phyloP scores from a whole-genome alignment of 2,329 filamentous ascomycete species.

The Aspergillus terreus region DNA sequence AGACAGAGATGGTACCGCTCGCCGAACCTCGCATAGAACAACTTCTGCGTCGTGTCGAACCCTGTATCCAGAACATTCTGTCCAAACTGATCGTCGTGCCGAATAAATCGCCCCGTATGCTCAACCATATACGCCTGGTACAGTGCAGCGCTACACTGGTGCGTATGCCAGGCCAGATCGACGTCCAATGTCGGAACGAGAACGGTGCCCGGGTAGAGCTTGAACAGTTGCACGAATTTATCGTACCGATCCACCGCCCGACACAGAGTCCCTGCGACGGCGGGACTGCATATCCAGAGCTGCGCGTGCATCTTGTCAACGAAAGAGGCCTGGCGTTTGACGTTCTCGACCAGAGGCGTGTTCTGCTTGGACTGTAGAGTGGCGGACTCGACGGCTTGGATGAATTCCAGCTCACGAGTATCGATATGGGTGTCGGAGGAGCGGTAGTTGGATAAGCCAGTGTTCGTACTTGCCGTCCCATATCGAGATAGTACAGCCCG shows the following conservation, averaged over 20 bases:
- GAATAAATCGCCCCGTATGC: slow-evolving; percentile 53
- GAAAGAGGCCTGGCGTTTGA: slow-evolving; percentile 41
- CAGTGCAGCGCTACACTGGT: slow-evolving; percentile 22
- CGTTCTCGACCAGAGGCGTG: slow-evolving; percentile 31
- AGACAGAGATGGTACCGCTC: slow-evolving; percentile 66
- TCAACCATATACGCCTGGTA: slow-evolving; percentile 40
- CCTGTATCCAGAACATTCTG: slow-evolving; percentile 55
- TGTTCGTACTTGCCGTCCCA: not conserved
- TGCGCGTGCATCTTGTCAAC: slow-evolving; percentile 65
- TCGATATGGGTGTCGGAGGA: not conserved
- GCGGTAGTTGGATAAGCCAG: not conserved
- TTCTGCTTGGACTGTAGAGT: not conserved
- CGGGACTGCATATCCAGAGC: slow-evolving; percentile 74
- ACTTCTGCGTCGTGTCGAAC: slow-evolving; percentile 47
- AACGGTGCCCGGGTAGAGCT: slow-evolving; percentile 29
- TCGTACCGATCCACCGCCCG: slow-evolving; percentile 53
- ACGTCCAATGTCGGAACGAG: slow-evolving; percentile 33
- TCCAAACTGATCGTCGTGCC: slow-evolving; percentile 76
- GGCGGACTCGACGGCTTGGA: not conserved
- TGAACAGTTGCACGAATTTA: slow-evolving; percentile 43
- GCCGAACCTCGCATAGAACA: slow-evolving; percentile 44
- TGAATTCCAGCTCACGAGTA: not conserved
- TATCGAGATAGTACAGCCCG: not conserved
- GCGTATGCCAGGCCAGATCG: slow-evolving; percentile 35
- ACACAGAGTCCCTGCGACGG: slow-evolving; percentile 58